Conservation (phyloP, 495 filamentous ascomycete species). For the Aspergillus campestris region DNA sequence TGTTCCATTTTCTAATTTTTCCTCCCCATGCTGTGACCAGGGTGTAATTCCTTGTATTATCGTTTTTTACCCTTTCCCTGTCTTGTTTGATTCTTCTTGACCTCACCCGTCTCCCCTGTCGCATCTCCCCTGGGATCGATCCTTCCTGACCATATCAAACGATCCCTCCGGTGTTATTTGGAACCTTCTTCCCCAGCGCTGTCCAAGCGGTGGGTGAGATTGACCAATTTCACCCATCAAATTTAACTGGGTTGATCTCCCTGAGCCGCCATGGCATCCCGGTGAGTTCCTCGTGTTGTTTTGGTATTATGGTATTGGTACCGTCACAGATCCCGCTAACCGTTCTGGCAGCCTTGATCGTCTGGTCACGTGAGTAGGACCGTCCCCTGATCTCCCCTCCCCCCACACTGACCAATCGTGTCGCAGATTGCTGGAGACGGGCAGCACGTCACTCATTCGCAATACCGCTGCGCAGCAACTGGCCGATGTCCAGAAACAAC, state of each 20-base stretch:
- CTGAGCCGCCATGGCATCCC: constrained; percentile 40
- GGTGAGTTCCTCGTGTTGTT: constrained; percentile 33
- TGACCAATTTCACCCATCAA: no score
- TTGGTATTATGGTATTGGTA: constrained; percentile 5
- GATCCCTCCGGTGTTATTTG: no score
- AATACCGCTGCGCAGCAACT: constrained; percentile 95
- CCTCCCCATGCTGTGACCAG: constrained; percentile 2
- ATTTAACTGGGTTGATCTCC: no score
- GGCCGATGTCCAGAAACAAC: constrained; percentile 93
- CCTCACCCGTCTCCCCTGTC: constrained; percentile 4
- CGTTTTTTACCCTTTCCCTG: constrained; percentile 2
- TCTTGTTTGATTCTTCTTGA: constrained; percentile 9
- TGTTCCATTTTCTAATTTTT: not conserved
- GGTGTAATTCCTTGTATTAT: no score
- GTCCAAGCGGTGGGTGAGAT: no score
- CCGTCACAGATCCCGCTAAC: constrained; percentile 26
- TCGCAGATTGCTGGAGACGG: constrained; percentile 82
- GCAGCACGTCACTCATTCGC: constrained; percentile 87
- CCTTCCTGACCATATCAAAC: no score
- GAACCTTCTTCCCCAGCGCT: no score
- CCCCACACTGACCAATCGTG: constrained; percentile 21
- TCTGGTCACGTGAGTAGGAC: constrained; percentile 76
- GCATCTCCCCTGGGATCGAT: no score
- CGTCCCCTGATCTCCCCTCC: constrained; percentile 1
- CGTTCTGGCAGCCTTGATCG: constrained; percentile 62